These are phyloP conservation scores for Dentiscutata heterogama DNA, from an alignment of 371 early-diverging fungal species.

Conservation along the genomic window DNA sequence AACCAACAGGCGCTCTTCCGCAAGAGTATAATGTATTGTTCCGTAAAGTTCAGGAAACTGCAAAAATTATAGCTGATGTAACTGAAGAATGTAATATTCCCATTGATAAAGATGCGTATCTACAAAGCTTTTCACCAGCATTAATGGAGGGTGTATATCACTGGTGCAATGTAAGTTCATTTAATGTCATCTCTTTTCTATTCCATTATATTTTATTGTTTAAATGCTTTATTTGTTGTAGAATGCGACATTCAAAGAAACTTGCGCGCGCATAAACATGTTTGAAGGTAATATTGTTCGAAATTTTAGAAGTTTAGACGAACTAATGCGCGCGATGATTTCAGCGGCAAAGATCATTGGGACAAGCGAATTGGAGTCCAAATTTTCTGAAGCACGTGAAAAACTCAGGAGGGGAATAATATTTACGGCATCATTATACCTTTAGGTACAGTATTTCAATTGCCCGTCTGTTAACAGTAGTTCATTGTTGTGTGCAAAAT, in stretches of 20 bases:
- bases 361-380: constrained; percentile 95
- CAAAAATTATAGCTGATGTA: constrained; percentile 87
- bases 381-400: constrained; percentile 93
- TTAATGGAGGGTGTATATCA: constrained; percentile 98
- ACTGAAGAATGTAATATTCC: constrained; percentile 87
- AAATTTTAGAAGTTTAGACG: constrained; percentile 96
- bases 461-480: neutral
- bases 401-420: constrained; percentile 99
- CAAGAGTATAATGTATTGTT: constrained; percentile 88
- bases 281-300: constrained; percentile 99
- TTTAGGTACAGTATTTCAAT: constrained; percentile 16
- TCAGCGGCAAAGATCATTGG: constrained; percentile 98
- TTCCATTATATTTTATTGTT: neutral
- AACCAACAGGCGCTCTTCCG: constrained; percentile 52
- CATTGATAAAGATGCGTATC: constrained; percentile 86
- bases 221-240: constrained; percentile 48
- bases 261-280: constrained; percentile 96
- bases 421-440: constrained; percentile 97
- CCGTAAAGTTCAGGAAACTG: constrained; percentile 88
- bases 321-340: constrained; percentile 96
- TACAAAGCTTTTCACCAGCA: constrained; percentile 85
- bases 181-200: neutral
- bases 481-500: too few species aligned
- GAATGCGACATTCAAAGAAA: constrained; percentile 96
- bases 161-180: constrained; percentile 80